phyloP scores from a whole-genome alignment of 2,329 filamentous ascomycete species.

The Endothia cerciana region DNA sequence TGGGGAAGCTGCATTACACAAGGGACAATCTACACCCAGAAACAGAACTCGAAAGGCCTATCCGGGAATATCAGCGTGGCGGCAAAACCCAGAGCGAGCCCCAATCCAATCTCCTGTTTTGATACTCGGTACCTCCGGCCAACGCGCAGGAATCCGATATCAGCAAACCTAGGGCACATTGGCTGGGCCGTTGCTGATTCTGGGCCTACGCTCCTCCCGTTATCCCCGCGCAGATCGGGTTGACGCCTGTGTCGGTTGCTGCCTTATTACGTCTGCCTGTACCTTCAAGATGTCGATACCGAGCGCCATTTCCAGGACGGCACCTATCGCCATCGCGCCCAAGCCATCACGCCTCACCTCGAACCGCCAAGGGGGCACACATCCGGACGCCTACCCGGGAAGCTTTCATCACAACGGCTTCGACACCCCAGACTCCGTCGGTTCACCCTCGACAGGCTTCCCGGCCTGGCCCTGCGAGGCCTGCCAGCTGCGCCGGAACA shows the following conservation, averaged over 20 bases:
- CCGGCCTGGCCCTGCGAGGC: conserved; percentile 67
- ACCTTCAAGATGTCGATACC: conserved; percentile 55
- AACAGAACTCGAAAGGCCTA: conserved; percentile 16
- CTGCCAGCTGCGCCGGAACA: conserved; percentile 73
- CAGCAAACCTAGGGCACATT: neutral
- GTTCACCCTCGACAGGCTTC: conserved; percentile 44
- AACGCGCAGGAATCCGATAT: conserved; percentile 13
- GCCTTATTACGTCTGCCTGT: conserved; percentile 8
- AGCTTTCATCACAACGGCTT: conserved; percentile 52
- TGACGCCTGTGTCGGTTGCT: conserved; percentile 5
- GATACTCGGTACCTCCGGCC: conserved; percentile 17
- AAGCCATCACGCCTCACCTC: conserved; percentile 55
- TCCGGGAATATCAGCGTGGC: conserved; percentile 26
- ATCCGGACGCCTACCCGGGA: conserved; percentile 53
- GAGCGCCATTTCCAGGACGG: conserved; percentile 60
- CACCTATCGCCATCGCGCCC: conserved; percentile 68
- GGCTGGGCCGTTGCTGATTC: neutral
- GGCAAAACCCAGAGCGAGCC: conserved; percentile 3
- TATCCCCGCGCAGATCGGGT: neutral
- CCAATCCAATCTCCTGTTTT: conserved; percentile 1
- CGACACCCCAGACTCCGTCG: conserved; percentile 54
- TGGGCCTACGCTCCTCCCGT: neutral
- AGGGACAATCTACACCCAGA: conserved; percentile 15
- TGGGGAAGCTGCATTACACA: conserved; percentile 22
- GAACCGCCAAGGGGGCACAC: conserved; percentile 52